Percentiles rank a stretch among this genome's conserved stretches.
These are phyloP conservation scores for Rosa persica DNA, from an alignment of 306 rosid genomes.

Conservation along the genomic window DNA sequence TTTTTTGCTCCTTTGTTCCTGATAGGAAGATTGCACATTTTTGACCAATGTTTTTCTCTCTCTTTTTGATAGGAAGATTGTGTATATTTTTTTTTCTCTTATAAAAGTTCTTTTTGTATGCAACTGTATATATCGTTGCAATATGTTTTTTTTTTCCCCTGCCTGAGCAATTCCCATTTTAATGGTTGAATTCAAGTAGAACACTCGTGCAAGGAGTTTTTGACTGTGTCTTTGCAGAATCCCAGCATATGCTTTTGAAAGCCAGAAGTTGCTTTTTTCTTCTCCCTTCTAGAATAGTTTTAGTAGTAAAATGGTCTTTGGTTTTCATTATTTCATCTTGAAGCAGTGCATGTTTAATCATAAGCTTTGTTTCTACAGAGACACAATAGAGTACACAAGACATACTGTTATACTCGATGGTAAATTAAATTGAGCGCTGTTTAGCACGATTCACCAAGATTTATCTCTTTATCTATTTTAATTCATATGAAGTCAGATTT, in stretches of 20 bases:
- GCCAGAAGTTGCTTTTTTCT: not conserved
- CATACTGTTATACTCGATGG: no score
- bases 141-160: not conserved
- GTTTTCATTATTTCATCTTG: no score
- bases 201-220: not conserved
- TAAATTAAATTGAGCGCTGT: not conserved
- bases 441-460: no score
- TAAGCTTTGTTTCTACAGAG: no score
- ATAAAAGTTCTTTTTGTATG: not conserved
- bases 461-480: no score
- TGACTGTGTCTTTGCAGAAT: not conserved
- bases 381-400: no score
- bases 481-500: conserved; percentile 3
- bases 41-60: no score
- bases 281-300: not conserved
- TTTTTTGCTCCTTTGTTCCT: no score
- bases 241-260: not conserved
- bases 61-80: not conserved
- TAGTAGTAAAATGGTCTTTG: no score
- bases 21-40: no score
- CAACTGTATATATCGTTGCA: not conserved
- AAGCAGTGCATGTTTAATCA: no score
- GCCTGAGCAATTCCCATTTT: not conserved
- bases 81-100: not conserved
- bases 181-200: no score